Base-by-base conservation (phyloP, 495 filamentous ascomycete genomes). In the Neurospora sp. region DNA sequence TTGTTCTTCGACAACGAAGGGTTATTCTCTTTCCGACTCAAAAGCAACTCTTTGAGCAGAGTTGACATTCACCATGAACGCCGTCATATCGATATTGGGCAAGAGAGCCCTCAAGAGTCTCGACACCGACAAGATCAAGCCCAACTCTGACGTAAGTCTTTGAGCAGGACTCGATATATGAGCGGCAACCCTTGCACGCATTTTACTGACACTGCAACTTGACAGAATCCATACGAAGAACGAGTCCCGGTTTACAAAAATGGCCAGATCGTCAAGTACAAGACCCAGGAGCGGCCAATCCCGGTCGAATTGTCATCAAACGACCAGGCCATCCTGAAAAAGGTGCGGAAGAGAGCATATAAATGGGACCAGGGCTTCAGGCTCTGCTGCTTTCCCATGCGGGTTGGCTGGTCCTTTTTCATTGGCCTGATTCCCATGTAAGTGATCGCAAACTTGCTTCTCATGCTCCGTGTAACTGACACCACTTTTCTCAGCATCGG, bases 371-470 rank as follows among this genome's bases (percentile, higher is more conserved):
- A 91, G 86, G 53, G 73, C 27, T 86, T 85, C 73, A 85, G 94
- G 18, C 93, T 91, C 80, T 94, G 88, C 77, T 86, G 91, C 77
- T 88, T 89, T 74, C 91, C 92, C 27, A 85, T 96, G 70, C 86
- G 89, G 71, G 91, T 98, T 78, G 95, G 95, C 22, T 96, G 92
- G 91, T 88, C 90, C 39, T 89, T 88, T 76, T 85, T 97, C 70
- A 92, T 98, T 76, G 95, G 89, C 8, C 75, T 97, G 42, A 78
- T 98, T 59, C 96, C 96, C 70, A 86, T 87, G 86, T 93, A 83
- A 87, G 91, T 87, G 71, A 12, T 65, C 27, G 2, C 35, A 11
- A 69, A 61, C 53, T 2, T 12, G 39, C 42, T n/a, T 27, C 73
- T n/a, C 69, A 70, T 27, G 37, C 22, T 69, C 10, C 8, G 11